Percentiles rank a stretch among this genome's conserved stretches.
Evolutionary conservation across 108 stramenopile species (phyloP).

Genomic region (Stephanodiscus triporus): DNA sequence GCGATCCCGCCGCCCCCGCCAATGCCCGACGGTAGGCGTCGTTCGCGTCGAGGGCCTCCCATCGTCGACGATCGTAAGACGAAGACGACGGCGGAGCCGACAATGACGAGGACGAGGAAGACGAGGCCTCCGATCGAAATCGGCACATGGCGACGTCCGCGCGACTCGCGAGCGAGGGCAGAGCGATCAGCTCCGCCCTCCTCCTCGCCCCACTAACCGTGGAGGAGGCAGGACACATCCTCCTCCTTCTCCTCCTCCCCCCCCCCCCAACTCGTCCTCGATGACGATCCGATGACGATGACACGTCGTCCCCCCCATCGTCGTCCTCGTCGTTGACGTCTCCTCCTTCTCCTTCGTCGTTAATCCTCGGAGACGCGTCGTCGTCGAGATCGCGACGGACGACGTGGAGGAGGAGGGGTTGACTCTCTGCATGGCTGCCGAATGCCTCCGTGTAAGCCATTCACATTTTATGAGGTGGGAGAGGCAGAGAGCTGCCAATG

Average conservation of each 20-base stretch:
- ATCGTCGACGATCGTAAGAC: slow-evolving; percentile 13
- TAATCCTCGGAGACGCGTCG: neutral
- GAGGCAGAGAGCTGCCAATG: too few relatives aligned
- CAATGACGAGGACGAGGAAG: neutral
- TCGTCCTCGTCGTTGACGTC: neutral
- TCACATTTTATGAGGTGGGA: too few relatives aligned
- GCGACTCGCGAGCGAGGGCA: slow-evolving; percentile 29
- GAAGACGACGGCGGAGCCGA: neutral
- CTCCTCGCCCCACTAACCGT: slow-evolving; percentile 1
- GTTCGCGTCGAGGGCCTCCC: slow-evolving; percentile 34
- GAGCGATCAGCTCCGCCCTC: slow-evolving; percentile 34
- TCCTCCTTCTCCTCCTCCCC: too few relatives aligned
- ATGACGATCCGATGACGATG: too few relatives aligned
- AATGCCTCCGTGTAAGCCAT: too few relatives aligned
- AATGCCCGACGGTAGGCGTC: slow-evolving; percentile 23
- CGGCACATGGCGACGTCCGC: slow-evolving; percentile 52
- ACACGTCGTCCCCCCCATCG: neutral
- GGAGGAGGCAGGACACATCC: too few relatives aligned
- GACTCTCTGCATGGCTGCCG: too few relatives aligned
- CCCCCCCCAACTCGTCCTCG: neutral
- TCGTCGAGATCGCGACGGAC: neutral
- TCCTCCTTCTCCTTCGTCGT: neutral
- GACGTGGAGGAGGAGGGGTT: neutral
- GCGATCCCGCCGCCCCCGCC: slow-evolving; percentile 27
- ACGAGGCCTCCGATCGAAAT: slow-evolving; percentile 30